Evolutionary conservation across 352 stramenopile genomes (phyloP), one percentile per base, ranked within the genome.

Genomic region (Vaucheria bursata): DNA sequence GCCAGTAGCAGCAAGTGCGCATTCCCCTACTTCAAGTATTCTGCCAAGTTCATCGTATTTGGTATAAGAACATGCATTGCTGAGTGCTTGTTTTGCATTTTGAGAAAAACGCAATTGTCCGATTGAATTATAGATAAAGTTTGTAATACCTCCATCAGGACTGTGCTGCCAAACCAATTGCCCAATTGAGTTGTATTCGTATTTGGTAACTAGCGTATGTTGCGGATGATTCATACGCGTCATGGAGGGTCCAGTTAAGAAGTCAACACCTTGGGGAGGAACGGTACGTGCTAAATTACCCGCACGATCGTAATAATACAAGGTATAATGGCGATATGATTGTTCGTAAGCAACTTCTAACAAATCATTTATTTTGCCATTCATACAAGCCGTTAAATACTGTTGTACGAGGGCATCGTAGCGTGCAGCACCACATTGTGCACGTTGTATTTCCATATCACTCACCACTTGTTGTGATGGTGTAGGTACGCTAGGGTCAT

Each of bases 21-120:
- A 18, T 25, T 59, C 45, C 25, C 45, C 45, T 25, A 59, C 45
- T 59, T 59, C 45, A 25, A 59, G 18, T 25, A 59, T 25, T 59
- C 45, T 59, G 45, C 12, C 45, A 18, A 59, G 45, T 25, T 59
- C 45, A 59, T 59, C 45, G 45, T 59, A 59, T 59, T 59, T 59
- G 18, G 45, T 59, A 59, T 59, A 59, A 18, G 45, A 18, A 59
- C 25, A 59, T 59, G 12, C 25, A 18, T 59, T n/a, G n/a, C n/a
- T n/a, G n/a, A n/a, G n/a, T n/a, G n/a, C n/a, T n/a, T n/a, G n/a
- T n/a, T n/a, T n/a, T n/a, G n/a, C 45, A 18, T 18, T 18, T 25
- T 59, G 45, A 18, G 45, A 59, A 25, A 59, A 59, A 59, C 45
- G 45, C 45, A 59, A 18, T 25, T 59, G 45, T 18, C 45, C 45